A percentile compares a stretch with the other conserved stretches of the same genome.
These are phyloP conservation scores for Cladobotryum protrusum DNA, from an alignment of 2,329 filamentous ascomycete genomes.

Conservation along the genomic window DNA sequence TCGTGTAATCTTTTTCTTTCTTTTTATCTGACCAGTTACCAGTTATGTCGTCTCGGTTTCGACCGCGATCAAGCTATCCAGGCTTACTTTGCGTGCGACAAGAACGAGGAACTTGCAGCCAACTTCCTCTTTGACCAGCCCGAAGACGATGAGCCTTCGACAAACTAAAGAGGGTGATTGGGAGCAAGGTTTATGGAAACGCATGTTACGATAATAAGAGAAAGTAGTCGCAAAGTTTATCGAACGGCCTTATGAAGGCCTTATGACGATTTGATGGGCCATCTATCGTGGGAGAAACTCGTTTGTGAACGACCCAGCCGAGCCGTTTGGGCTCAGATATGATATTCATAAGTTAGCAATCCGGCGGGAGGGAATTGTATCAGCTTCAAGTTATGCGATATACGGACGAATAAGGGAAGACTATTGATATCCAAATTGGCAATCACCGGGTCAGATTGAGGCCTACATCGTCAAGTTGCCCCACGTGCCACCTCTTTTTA, in stretches of 20 bases:
- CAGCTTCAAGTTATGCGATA: not conserved
- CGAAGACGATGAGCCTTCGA: conserved; percentile 64
- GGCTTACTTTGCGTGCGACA: conserved; percentile 98
- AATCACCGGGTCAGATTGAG: not conserved
- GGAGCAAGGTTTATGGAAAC: conserved; percentile 13
- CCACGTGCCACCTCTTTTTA: no score
- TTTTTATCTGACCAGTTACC: conserved; percentile 8
- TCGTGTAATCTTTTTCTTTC: not conserved
- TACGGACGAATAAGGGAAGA: not conserved
- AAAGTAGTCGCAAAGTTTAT: conserved; percentile 12
- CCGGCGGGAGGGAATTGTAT: not conserved
- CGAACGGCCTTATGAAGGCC: not conserved
- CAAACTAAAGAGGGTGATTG: conserved; percentile 30
- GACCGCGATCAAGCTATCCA: conserved; percentile 90
- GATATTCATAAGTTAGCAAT: not conserved
- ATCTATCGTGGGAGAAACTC: conserved; percentile 1
- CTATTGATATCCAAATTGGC: conserved; percentile 6
- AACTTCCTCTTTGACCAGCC: conserved; percentile 98
- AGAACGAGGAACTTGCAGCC: conserved; percentile 96
- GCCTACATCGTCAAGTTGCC: not conserved
- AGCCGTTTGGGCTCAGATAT: not conserved
- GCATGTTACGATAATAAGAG: conserved; percentile 20
- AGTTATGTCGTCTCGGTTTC: conserved; percentile 92
- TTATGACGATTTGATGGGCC: conserved; percentile 5
- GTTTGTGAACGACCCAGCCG: conserved; percentile 1